Conservation (phyloP, 2,329 filamentous ascomycete genomes). For the Diaporthe sp. region DNA sequence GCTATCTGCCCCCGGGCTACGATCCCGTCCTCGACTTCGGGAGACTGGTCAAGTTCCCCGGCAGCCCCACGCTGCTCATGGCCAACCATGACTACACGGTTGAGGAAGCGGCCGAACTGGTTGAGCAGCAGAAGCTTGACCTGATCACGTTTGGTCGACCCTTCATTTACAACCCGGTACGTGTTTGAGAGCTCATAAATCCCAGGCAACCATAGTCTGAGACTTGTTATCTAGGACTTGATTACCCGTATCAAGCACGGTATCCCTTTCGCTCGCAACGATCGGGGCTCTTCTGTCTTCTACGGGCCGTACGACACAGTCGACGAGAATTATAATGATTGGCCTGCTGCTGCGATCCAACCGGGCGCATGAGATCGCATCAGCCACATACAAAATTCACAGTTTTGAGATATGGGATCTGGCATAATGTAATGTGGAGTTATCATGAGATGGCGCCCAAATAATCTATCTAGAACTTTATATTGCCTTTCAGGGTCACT, state of each 20-base stretch:
- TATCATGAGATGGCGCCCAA: too few relatives aligned
- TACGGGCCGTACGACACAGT: not conserved
- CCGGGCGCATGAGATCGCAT: not conserved
- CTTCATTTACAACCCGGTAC: conserved; percentile 38
- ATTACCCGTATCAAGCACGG: not conserved
- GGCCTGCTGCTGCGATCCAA: not conserved
- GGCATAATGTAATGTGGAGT: too few relatives aligned
- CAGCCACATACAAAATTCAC: not conserved
- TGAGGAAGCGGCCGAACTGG: conserved; percentile 28
- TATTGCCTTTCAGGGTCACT: too few relatives aligned
- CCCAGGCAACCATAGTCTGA: not conserved
- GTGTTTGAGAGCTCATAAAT: not conserved
- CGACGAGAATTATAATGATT: not conserved
- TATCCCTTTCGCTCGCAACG: not conserved
- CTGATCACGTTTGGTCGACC: conserved; percentile 31
- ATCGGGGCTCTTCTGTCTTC: not conserved
- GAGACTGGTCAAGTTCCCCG: conserved; percentile 19
- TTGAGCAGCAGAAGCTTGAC: conserved; percentile 26
- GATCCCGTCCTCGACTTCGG: conserved; percentile 36
- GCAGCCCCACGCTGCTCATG: conserved; percentile 23
- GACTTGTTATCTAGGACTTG: not conserved
- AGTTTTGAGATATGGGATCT: not conserved
- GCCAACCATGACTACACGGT: conserved; percentile 34
- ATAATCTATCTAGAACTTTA: not conserved
- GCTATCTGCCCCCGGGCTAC: not conserved